These are phyloP conservation scores for Podila verticillata DNA, from an alignment of 192 early-diverging fungal genomes.

Conservation along the genomic window DNA sequence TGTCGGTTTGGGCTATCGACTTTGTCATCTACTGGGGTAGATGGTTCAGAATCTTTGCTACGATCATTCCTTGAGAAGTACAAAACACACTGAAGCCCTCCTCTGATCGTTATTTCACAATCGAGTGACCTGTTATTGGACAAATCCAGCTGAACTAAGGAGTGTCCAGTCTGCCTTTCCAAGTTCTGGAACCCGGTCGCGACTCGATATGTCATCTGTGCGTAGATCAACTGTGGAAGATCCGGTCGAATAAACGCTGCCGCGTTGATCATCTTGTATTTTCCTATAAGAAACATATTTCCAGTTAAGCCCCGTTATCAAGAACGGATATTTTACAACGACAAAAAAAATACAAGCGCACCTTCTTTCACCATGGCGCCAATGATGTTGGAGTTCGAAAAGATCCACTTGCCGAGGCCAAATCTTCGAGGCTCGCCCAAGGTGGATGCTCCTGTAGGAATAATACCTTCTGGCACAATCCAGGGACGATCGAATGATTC, in stretches of 20 bases:
- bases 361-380: slow-evolving; percentile 1
- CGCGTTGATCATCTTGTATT: slow-evolving; percentile 31
- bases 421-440: neutral
- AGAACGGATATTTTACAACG: no score
- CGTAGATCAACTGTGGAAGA: slow-evolving; percentile 19
- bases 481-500: neutral
- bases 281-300: neutral
- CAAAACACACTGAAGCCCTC: slow-evolving; percentile 14
- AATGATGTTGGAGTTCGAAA: neutral
- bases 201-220: slow-evolving; percentile 32
- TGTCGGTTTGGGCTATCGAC: neutral
- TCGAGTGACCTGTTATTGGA: neutral
- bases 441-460: neutral
- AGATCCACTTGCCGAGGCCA: neutral
- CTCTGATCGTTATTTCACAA: neutral
- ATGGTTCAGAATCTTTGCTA: neutral
- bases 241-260: slow-evolving; percentile 27
- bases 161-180: neutral
- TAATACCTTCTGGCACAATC: neutral
- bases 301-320: no score
- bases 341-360: neutral
- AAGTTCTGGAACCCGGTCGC: slow-evolving; percentile 2
- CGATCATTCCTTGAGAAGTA: neutral
- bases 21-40: neutral
- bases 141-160: neutral